phyloP scores from a whole-genome alignment of 2,329 filamentous ascomycete genomes.

The Rhexocercosporidium sp. region DNA sequence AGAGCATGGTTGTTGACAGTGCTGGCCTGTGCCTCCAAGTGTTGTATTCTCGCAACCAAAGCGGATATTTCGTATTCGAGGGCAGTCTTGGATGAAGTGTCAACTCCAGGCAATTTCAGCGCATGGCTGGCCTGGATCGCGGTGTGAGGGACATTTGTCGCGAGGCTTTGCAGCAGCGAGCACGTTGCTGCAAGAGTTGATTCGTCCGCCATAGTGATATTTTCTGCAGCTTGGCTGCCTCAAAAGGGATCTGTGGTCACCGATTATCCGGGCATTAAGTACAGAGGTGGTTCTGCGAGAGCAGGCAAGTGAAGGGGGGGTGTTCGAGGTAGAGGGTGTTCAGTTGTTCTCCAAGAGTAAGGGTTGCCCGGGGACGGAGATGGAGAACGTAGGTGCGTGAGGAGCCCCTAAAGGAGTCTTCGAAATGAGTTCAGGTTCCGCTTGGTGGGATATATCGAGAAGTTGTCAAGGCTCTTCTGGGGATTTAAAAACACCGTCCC shows the following conservation, averaged over 20 bases:
- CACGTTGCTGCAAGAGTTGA: conserved; percentile 59
- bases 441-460: neutral
- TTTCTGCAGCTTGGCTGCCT: conserved; percentile 36
- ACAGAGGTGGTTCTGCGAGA: conserved; percentile 9
- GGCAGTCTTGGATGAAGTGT: conserved; percentile 74
- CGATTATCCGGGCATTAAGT: conserved; percentile 35
- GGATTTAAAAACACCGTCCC: conserved; percentile 3
- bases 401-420: conserved; percentile 2
- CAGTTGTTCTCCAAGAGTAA: neutral
- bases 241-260: conserved; percentile 17
- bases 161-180: conserved; percentile 59
- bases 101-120: conserved; percentile 77
- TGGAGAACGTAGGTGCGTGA: neutral
- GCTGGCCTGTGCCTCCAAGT: conserved; percentile 79
- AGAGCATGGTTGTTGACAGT: conserved; percentile 62
- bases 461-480: conserved; percentile 5
- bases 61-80: conserved; percentile 85
- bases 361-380: no score
- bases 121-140: conserved; percentile 30
- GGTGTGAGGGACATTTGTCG: conserved; percentile 40
- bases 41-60: conserved; percentile 77
- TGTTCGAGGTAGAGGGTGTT: neutral
- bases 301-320: neutral
- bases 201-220: conserved; percentile 49
- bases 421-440: neutral